These are phyloP conservation scores for Fusarium brevicatenulatum DNA, from an alignment of 2,329 filamentous ascomycete genomes.

Conservation along the genomic window DNA sequence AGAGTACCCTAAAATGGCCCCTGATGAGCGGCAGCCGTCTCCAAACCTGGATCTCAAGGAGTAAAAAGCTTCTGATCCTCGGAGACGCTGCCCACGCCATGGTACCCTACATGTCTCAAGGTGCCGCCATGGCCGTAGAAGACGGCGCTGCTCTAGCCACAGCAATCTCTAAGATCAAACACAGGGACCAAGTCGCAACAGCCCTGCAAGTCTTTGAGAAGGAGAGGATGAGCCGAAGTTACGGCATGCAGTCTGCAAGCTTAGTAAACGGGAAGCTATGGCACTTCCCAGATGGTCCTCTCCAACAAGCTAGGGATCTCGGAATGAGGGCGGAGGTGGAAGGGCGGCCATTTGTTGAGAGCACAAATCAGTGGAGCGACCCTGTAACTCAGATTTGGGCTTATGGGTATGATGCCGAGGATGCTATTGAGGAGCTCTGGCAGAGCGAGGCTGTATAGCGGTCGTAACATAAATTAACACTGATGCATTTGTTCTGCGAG, in stretches of 20 bases:
- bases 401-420: neutral
- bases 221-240: constrained; percentile 10
- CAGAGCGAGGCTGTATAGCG: accelerated
- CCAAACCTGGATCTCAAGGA: neutral
- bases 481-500: neutral
- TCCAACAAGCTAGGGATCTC: neutral
- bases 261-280: neutral
- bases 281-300: constrained; percentile 4
- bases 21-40: neutral
- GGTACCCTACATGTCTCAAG: constrained; percentile 15
- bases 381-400: constrained; percentile 7
- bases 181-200: neutral
- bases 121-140: constrained; percentile 14
- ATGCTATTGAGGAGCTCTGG: neutral
- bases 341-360: neutral
- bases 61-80: neutral
- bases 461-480: accelerated
- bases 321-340: constrained; percentile 5
- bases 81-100: constrained; percentile 12
- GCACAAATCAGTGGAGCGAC: constrained; percentile 12
- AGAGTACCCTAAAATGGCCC: neutral
- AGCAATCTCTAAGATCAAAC: neutral
- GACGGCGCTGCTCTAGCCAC: neutral
- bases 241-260: constrained; percentile 11
- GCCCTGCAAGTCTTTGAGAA: neutral